Conservation (phyloP, 2,329 filamentous ascomycete species). For the Pezicula neosporulosa region DNA sequence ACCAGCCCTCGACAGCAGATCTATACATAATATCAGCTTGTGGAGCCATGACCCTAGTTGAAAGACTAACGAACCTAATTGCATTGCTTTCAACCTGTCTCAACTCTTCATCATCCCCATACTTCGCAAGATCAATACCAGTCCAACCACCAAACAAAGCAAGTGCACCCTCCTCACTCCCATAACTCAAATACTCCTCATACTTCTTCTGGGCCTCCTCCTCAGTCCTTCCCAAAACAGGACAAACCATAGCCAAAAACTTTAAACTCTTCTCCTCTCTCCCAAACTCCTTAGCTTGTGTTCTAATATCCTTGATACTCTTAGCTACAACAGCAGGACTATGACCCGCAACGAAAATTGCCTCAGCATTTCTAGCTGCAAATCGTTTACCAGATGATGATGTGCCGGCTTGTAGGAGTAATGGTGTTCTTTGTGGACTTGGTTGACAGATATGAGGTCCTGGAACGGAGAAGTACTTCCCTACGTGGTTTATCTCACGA, state of each 20-base stretch:
- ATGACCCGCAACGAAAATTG: constrained; percentile 65
- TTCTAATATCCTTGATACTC: constrained; percentile 58
- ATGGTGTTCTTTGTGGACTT: constrained; percentile 63
- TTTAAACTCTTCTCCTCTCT: constrained; percentile 60
- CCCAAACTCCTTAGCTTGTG: constrained; percentile 48
- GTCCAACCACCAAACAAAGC: constrained; percentile 73
- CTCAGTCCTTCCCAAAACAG: constrained; percentile 61
- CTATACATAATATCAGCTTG: constrained; percentile 18
- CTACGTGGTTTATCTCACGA: constrained; percentile 61
- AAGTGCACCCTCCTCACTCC: constrained; percentile 59
- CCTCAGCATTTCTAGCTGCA: constrained; percentile 66
- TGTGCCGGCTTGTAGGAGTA: constrained; percentile 68
- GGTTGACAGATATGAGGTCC: constrained; percentile 64
- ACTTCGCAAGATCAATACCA: constrained; percentile 60
- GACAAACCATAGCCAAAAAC: constrained; percentile 62
- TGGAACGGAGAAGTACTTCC: constrained; percentile 59
- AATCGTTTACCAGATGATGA: constrained; percentile 63
- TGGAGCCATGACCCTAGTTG: no score
- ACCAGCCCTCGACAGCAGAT: constrained; percentile 52
- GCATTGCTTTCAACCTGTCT: constrained; percentile 42
- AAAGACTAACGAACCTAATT: constrained; percentile 40
- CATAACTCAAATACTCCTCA: constrained; percentile 55
- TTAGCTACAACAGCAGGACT: constrained; percentile 55
- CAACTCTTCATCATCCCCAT: constrained; percentile 59
- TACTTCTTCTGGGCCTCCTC: constrained; percentile 64